Evolutionary conservation across 2,329 filamentous ascomycete species (phyloP), one percentile per base, ranked within the genome.

Genomic region (Fusarium agapanthi): DNA sequence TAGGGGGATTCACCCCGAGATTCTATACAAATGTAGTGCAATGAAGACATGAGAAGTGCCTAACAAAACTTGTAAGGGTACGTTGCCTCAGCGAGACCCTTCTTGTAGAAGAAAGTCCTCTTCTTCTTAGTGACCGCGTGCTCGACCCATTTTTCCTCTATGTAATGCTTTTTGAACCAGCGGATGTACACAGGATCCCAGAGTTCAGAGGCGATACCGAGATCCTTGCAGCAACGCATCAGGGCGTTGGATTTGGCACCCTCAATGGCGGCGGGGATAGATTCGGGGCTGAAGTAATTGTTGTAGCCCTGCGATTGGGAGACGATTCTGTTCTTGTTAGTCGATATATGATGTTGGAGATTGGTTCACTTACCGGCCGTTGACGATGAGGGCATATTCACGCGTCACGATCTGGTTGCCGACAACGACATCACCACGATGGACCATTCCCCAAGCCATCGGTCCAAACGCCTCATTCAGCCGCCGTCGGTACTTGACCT

Each of bases 181-280:
- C 93, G 90, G 74, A 98, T 94, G 84, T 93, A 99, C 61, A 93
- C 87, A 40, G 96, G 96, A 84, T 99, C 96, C 96, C 96, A 99
- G 26, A 99, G 88, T 83, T 99, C 96, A 73, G 92, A 95, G 4
- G 94, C 96, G 73, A 99, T 93, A 40, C 96, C 96, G 37, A 99
- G 85, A 82, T 99, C 96, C 85, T 99, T 99, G 87, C 96, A 98
- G 88, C 95, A 98, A 65, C 96, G 93, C 91, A 98, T 97, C 75
- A 99, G 87, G 18, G 96, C 96, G 80, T 99, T 99, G 71, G 95
- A 97, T 84, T 98, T 98, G 88, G 95, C 97, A 59, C 96, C 96
- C 84, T 99, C 96, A 67, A 95, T 95, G 14, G 96, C 95, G 4
- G 95, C 97, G 32, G 96, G 95, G 72, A 99, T 95, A 61, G 93